These are phyloP conservation scores for Chalara sp. DNA, from an alignment of 2,329 filamentous ascomycete species.

Conservation along the genomic window DNA sequence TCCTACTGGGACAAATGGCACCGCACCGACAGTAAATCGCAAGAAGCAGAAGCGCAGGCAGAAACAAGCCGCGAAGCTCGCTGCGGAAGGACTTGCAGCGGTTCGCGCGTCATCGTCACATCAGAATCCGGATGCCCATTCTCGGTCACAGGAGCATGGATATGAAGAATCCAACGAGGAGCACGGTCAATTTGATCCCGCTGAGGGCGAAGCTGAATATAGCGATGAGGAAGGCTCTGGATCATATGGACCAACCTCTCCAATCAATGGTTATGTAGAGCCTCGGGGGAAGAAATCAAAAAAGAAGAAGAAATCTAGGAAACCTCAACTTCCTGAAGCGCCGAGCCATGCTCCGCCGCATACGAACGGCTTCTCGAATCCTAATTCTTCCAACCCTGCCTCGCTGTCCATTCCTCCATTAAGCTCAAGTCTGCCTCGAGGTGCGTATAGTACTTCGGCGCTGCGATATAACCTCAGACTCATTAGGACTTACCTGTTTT, in stretches of 20 bases:
- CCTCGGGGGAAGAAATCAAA: slow-evolving; percentile 29
- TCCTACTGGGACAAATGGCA: slow-evolving; percentile 21
- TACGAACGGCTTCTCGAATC: slow-evolving; percentile 19
- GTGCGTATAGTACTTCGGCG: slow-evolving; percentile 19
- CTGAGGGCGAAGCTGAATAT: slow-evolving; percentile 26
- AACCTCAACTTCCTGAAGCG: slow-evolving; percentile 13
- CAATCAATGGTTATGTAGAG: slow-evolving; percentile 24
- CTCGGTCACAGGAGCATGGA: slow-evolving; percentile 21
- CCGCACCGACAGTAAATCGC: slow-evolving; percentile 61
- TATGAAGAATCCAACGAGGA: slow-evolving; percentile 21
- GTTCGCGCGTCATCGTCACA: neutral
- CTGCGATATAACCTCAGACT: slow-evolving; percentile 14
- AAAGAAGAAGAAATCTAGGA: slow-evolving; percentile 33
- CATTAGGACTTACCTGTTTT: neutral
- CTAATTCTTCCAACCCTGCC: slow-evolving; percentile 16
- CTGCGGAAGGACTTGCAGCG: slow-evolving; percentile 20
- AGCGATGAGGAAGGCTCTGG: slow-evolving; percentile 7
- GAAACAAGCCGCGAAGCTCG: slow-evolving; percentile 47
- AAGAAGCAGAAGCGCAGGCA: slow-evolving; percentile 94
- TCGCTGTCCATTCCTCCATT: slow-evolving; percentile 29
- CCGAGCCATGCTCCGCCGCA: slow-evolving; percentile 13
- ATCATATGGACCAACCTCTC: slow-evolving; percentile 26
- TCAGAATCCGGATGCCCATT: slow-evolving; percentile 15
- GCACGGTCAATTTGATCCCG: slow-evolving; percentile 33
- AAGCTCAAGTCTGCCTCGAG: slow-evolving; percentile 24